Conservation (phyloP, 495 filamentous ascomycete species). For the Talaromyces adpressus region DNA sequence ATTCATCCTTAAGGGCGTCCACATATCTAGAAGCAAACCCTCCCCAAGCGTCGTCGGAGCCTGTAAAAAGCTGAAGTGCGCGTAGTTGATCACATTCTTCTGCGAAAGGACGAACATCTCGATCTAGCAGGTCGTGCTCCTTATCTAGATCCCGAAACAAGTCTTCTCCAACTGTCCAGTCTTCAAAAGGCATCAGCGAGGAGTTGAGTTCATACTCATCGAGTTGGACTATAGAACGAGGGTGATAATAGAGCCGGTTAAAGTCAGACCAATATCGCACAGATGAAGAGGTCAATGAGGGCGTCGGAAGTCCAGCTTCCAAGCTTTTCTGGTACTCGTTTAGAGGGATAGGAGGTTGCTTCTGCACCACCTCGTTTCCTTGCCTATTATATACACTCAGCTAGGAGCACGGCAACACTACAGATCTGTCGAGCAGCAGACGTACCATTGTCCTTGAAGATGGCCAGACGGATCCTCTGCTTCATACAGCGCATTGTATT, state of each 20-base stretch:
- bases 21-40: slow-evolving; percentile 77
- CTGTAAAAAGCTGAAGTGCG: slow-evolving; percentile 73
- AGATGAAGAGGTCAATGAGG: slow-evolving; percentile 56
- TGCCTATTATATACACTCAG: slow-evolving; percentile 44
- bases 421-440: neutral
- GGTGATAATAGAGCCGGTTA: slow-evolving; percentile 85
- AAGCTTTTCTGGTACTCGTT: slow-evolving; percentile 73
- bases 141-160: slow-evolving; percentile 75
- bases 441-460: slow-evolving; percentile 55
- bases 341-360: slow-evolving; percentile 55
- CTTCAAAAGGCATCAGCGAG: slow-evolving; percentile 72
- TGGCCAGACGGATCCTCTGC: slow-evolving; percentile 44
- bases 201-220: slow-evolving; percentile 80
- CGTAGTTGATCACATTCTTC: slow-evolving; percentile 94
- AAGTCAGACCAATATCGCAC: slow-evolving; percentile 97
- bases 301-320: slow-evolving; percentile 53
- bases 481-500: slow-evolving; percentile 86
- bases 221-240: slow-evolving; percentile 79
- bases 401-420: neutral
- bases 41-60: slow-evolving; percentile 87
- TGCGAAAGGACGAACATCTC: slow-evolving; percentile 76
- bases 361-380: slow-evolving; percentile 60
- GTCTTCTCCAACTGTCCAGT: slow-evolving; percentile 71
- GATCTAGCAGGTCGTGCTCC: slow-evolving; percentile 80
- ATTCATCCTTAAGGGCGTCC: slow-evolving; percentile 80